Conservation (phyloP, 2,329 filamentous ascomycete genomes). For the Aspergillus ruber region DNA sequence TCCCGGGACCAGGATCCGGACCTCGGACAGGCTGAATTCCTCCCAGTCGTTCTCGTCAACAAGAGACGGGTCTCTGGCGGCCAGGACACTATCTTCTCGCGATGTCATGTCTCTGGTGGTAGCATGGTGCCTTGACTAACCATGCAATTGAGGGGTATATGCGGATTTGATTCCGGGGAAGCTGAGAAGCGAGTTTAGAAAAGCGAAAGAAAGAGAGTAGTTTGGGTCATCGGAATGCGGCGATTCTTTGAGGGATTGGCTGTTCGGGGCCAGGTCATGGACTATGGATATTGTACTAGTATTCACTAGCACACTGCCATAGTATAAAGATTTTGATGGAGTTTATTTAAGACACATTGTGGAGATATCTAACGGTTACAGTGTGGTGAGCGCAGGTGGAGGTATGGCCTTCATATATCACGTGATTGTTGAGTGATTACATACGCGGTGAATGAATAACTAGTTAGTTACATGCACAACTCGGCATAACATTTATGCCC, state of each 20-base stretch:
- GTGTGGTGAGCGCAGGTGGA: no score
- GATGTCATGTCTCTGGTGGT: constrained; percentile 35
- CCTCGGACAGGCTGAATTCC: constrained; percentile 52
- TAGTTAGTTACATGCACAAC: no score
- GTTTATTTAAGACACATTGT: no score
- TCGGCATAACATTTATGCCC: no score
- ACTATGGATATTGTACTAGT: no score
- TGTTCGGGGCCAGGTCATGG: no score
- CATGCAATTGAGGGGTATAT: background rate
- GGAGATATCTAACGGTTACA: no score
- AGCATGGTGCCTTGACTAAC: constrained; percentile 25
- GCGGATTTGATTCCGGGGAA: background rate
- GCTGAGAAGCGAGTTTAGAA: constrained; percentile 1
- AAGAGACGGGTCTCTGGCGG: constrained; percentile 38
- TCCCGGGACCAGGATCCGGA: constrained; percentile 45
- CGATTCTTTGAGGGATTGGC: background rate
- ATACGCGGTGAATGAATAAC: no score
- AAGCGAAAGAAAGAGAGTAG: background rate
- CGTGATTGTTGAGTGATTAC: no score
- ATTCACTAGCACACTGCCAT: no score
- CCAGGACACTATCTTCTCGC: constrained; percentile 42
- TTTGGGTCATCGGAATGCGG: background rate
- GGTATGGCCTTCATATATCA: no score
- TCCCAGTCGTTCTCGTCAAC: constrained; percentile 53
- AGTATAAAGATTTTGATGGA: no score